Conservation (phyloP, 2,329 filamentous ascomycete species). For the Knufia fluminis region DNA sequence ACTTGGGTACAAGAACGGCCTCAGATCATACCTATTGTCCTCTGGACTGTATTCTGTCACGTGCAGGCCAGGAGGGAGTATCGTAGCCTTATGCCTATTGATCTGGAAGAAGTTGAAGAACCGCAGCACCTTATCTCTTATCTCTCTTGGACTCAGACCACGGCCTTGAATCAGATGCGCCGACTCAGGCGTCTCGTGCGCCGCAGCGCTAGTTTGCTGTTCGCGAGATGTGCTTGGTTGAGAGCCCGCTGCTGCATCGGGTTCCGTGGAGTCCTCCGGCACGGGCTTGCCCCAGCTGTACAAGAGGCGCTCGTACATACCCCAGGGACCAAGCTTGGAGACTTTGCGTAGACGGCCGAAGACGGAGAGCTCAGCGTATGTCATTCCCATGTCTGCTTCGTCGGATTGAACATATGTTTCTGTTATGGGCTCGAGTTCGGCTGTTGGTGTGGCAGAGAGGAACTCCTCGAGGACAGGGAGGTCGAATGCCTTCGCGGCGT, state of each 20-base stretch:
- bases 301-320: conserved; percentile 45
- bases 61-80: conserved; percentile 50
- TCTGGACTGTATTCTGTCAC: conserved; percentile 37
- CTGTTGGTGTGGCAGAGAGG: conserved; percentile 52
- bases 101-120: conserved; percentile 43
- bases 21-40: conserved; percentile 51
- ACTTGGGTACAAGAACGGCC: conserved; percentile 44
- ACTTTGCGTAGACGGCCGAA: conserved; percentile 13
- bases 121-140: conserved; percentile 39
- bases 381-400: conserved; percentile 43
- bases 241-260: conserved; percentile 16
- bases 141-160: conserved; percentile 31
- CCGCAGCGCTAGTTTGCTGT: neutral
- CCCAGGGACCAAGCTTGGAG: conserved; percentile 45
- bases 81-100: conserved; percentile 57
- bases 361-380: conserved; percentile 42
- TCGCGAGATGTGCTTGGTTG: conserved; percentile 23
- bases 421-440: conserved; percentile 58
- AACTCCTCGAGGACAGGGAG: conserved; percentile 59
- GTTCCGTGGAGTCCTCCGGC: conserved; percentile 16
- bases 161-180: conserved; percentile 2
- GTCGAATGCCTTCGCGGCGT: conserved; percentile 49
- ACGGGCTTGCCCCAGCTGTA: conserved; percentile 11
- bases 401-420: conserved; percentile 51
- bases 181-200: neutral